Percentiles rank a stretch among this genome's conserved stretches.
Conservation (phyloP, 805 yeast genomes). For the Barnettozyma sucrosica region DNA sequence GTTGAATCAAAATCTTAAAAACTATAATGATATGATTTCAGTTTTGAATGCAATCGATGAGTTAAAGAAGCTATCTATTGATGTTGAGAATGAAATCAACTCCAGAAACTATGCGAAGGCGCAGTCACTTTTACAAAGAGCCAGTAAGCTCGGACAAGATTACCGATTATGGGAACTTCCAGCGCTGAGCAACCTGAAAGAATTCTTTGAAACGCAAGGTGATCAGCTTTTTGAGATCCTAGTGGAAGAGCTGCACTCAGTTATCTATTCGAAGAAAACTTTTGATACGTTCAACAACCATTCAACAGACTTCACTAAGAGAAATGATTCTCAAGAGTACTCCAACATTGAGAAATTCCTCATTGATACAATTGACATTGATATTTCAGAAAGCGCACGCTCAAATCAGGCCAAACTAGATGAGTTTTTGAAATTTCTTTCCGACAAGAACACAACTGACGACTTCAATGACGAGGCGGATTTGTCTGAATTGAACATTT, state of each 20-base stretch:
- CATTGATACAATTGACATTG: constrained; percentile 51
- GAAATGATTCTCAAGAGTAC: constrained; percentile 22
- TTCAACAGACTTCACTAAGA: background rate
- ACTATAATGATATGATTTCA: constrained; percentile 64
- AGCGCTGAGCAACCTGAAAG: constrained; percentile 45
- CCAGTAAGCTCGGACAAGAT: constrained; percentile 40
- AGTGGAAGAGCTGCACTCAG: constrained; percentile 68
- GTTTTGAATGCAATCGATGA: constrained; percentile 62
- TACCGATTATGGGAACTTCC: constrained; percentile 54
- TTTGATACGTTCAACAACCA: constrained; percentile 16
- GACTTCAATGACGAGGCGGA: constrained; percentile 22
- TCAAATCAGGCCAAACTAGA: constrained; percentile 31
- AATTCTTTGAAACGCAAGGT: constrained; percentile 49
- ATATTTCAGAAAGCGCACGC: constrained; percentile 44
- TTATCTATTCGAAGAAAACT: constrained; percentile 51
- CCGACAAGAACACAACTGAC: constrained; percentile 8
- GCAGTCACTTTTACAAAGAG: constrained; percentile 45
- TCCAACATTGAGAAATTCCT: constrained; percentile 49
- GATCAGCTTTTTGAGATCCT: constrained; percentile 62
- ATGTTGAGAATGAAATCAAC: constrained; percentile 61
- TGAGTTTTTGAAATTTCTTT: constrained; percentile 29
- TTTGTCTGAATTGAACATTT: constrained; percentile 27
- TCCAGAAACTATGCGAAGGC: constrained; percentile 66
- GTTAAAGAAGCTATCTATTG: constrained; percentile 51
- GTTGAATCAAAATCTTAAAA: constrained; percentile 54